Evolutionary conservation across 1,284 basidiomycete species (phyloP).

Genomic region (Apiotrichum gamsii): DNA sequence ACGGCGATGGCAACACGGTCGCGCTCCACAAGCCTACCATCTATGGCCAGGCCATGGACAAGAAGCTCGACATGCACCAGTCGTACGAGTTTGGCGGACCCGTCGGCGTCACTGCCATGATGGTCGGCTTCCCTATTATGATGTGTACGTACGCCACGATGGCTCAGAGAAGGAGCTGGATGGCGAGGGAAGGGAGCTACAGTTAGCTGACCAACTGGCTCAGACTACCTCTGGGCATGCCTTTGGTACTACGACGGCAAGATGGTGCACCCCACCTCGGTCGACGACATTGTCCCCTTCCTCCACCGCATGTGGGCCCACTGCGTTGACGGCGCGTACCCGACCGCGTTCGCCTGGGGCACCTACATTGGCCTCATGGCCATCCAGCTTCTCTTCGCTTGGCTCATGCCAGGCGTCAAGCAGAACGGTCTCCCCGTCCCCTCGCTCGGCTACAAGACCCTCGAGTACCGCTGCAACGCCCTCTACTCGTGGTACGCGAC

Average conservation of each 20-base stretch:
- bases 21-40: slow-evolving; percentile 49
- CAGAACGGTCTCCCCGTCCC: slow-evolving; percentile 82
- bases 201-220: slow-evolving; percentile 47
- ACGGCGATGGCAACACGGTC: slow-evolving; percentile 12
- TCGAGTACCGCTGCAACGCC: slow-evolving; percentile 97
- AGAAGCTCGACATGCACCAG: slow-evolving; percentile 67
- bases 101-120: slow-evolving; percentile 83
- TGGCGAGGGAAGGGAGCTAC: background rate
- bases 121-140: slow-evolving; percentile 75
- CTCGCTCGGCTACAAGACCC: slow-evolving; percentile 81
- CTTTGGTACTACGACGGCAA: slow-evolving; percentile 91
- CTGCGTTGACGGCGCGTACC: slow-evolving; percentile 79
- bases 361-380: slow-evolving; percentile 84
- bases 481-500: slow-evolving; percentile 81
- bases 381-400: slow-evolving; percentile 84
- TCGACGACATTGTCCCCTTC: slow-evolving; percentile 73
- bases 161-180: no score
- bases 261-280: slow-evolving; percentile 66
- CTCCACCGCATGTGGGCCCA: slow-evolving; percentile 75
- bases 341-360: slow-evolving; percentile 78
- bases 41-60: slow-evolving; percentile 63
- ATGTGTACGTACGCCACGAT: slow-evolving; percentile 46
- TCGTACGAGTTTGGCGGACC: slow-evolving; percentile 96
- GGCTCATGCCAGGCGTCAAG: slow-evolving; percentile 81
- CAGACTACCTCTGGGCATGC: slow-evolving; percentile 99